Base-by-base conservation (phyloP, 129 eudicot genomes). In the Pseudognaphalium luteoalbum region DNA sequence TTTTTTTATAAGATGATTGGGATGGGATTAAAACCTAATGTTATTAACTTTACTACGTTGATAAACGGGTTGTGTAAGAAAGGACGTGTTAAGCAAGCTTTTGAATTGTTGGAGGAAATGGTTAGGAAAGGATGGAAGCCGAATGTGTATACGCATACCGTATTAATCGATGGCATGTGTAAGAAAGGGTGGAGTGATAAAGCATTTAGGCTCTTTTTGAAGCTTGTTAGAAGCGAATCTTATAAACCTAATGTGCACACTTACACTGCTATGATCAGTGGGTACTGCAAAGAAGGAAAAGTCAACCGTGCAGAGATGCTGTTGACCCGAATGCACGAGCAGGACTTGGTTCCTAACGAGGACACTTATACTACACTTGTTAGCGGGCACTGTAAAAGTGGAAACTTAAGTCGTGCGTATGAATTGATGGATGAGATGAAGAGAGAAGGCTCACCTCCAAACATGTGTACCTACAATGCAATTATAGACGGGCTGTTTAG, bases 131-230 rank as follows among this genome's bases (percentile, higher is more conserved):
- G 97, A 4, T 88, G 89, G 96, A 93, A 87, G 58, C 98, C 98
- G 2, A 93, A 93, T 83, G 96, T 90, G 54, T 88, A 87, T 76
- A 93, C 98, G 5, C 98, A 93, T 80, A 93, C 98, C 0, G 71
- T 80, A 33, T 44, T 93, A 81, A 93, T 93, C 22, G 86, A 93
- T 81, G 98, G 98, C 21, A 86, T 93, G 19, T 93, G 98, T 82
- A 93, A 91, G 78, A 93, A 90, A 68, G 98, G 97, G 37, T 93
- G 98, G 98, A 85, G 89, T 2, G 97, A 93, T 72, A 93, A 90
- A 86, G 98, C 98, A 11, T 93, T 93, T 81, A 82, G 98, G 85
- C 90, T 93, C 12, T 93, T 93, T 75, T 71, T 90, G 69, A 93
- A 90, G 83, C 98, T 93, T 67, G 96, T 93, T 47, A 85, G 86